Evolutionary conservation across 2,329 filamentous ascomycete genomes (phyloP).

Genomic region (Nigrospora sphaerica): DNA sequence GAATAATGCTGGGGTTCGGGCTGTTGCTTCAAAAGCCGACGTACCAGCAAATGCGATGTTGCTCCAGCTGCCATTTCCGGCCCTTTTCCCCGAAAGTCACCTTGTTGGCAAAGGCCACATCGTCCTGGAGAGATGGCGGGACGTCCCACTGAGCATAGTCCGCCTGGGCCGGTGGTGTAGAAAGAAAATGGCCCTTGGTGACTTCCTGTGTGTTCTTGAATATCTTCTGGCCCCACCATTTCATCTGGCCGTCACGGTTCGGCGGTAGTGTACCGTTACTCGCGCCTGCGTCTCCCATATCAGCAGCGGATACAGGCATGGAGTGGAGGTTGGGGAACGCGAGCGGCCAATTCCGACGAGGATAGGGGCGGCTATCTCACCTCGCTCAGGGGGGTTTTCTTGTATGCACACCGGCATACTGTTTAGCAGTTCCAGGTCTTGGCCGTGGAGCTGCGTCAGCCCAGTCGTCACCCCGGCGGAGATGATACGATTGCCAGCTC

Average conservation of each 20-base stretch:
- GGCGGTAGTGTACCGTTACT: constrained; percentile 49
- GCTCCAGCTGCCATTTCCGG: constrained; percentile 49
- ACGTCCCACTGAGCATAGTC: constrained; percentile 61
- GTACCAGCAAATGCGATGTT: constrained; percentile 62
- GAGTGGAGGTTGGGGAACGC: no score
- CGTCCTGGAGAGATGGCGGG: constrained; percentile 44
- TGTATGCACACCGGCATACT: constrained; percentile 40
- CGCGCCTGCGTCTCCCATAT: no score
- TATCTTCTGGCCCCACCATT: constrained; percentile 55
- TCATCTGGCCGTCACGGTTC: constrained; percentile 39
- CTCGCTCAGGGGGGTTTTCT: constrained; percentile 29
- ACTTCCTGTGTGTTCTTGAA: constrained; percentile 48
- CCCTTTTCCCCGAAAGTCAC: constrained; percentile 54
- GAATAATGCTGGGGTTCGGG: no score
- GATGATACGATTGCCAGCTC: constrained; percentile 45
- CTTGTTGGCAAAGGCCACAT: constrained; percentile 48
- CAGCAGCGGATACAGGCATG: no score
- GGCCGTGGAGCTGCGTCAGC: constrained; percentile 43
- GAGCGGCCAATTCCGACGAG: no score
- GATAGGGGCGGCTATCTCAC: constrained; percentile 17
- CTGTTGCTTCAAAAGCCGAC: constrained; percentile 11
- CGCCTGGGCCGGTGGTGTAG: constrained; percentile 43
- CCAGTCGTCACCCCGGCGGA: constrained; percentile 55
- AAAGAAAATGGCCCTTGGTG: constrained; percentile 44
- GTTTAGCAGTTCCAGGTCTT: constrained; percentile 35